These are phyloP conservation scores for Yamagishiella unicocca DNA, from an alignment of 139 green algal species.

Conservation along the genomic window DNA sequence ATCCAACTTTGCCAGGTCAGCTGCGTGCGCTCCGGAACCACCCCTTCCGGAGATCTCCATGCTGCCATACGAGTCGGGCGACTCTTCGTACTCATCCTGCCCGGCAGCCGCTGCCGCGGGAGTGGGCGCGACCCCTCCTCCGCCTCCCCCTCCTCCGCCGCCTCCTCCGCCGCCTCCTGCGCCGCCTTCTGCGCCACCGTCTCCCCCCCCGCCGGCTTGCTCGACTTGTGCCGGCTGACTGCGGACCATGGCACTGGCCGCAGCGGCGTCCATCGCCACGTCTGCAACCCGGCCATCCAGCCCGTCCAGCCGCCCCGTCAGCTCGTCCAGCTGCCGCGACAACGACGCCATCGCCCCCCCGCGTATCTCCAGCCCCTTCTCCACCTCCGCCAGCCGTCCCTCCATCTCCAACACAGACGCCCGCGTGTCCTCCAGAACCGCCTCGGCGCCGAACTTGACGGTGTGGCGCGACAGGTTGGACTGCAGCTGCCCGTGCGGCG, in stretches of 20 bases:
- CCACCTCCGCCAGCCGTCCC: background rate
- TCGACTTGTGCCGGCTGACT: too few species aligned
- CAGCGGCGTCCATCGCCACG: constrained; percentile 22
- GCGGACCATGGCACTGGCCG: background rate
- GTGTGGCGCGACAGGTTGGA: too few species aligned
- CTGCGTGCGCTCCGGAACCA: background rate
- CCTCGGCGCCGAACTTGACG: background rate
- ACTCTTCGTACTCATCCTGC: constrained; percentile 1
- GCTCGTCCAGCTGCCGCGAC: background rate
- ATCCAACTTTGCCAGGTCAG: background rate
- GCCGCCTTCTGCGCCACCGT: background rate
- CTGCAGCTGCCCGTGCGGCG: too few species aligned
- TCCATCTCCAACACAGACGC: constrained; percentile 10
- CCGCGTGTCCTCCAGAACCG: background rate
- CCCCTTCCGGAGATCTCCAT: background rate
- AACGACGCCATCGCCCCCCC: background rate
- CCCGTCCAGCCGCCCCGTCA: background rate
- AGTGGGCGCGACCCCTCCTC: background rate
- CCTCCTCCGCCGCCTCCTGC: background rate
- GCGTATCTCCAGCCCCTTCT: background rate
- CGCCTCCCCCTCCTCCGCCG: background rate
- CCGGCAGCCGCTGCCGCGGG: background rate
- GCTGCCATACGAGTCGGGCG: constrained; percentile 19
- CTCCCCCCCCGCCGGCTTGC: background rate
- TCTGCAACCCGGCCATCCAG: background rate